Base-by-base conservation (phyloP, 305 asterid species). In the Rubia peregrina region DNA sequence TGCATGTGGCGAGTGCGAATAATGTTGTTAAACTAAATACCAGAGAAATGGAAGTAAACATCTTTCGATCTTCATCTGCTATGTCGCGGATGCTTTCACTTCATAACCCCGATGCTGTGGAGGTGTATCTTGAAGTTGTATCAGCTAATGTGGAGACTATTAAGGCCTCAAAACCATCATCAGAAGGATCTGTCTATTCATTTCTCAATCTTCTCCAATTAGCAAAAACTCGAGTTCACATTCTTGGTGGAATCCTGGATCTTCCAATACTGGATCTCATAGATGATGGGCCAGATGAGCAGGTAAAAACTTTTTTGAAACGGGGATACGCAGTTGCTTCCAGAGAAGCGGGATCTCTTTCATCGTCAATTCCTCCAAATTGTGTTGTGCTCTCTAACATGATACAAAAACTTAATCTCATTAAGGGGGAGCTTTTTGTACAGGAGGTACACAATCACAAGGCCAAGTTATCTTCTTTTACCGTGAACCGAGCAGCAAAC, bases 361-460 rank as follows among this genome's bases (percentile, higher is more conserved):
- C 4, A 5, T 68, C 43, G 2, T 13, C 6, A 21, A 3, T 0
- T 68, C 36, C 26, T 11, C 36, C 63, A n/a, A n/a, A n/a, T n/a
- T n/a, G n/a, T n/a, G n/a, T n/a, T n/a, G n/a, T n/a, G n/a, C n/a
- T n/a, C n/a, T n/a, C n/a, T 3, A 33, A 51, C 40, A 4, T 55
- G 36, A 0, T 0, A 7, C 49, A 16, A 1, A 38, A 38, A 55
- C 42, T 69, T 21, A 55, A 69, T 17, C 38, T 69, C 41, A 55
- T 55, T 53, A 69, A 56, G 55, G 73, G 38, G 0, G 73, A 55
- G 40, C 13, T 69, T 36, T 55, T 55, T 30, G 64, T 69, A 0
- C 9, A 16, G 65, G 65, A 48, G 21, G 36, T 68, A n/a, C 63
- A 68, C 13, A 49, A 30, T 7, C 51, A 53, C 0, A 68, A 36